These are phyloP conservation scores for Salix brachista DNA, from an alignment of 345 rosid genomes.

Conservation along the genomic window DNA sequence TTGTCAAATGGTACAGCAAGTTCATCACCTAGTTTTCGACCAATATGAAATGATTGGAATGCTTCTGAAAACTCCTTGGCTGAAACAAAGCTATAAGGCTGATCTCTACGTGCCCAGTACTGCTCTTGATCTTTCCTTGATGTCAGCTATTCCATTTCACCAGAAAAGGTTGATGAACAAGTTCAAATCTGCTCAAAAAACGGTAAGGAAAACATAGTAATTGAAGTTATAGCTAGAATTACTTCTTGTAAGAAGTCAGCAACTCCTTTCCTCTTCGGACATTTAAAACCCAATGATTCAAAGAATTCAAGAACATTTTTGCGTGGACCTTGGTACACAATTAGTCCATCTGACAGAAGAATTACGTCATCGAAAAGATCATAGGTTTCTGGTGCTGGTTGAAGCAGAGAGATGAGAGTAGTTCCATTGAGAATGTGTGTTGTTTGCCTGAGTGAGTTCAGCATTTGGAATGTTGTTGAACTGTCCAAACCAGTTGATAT, in stretches of 20 bases:
- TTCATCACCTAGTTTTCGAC: slow-evolving; percentile 55
- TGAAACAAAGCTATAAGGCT: slow-evolving; percentile 56
- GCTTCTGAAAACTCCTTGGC: slow-evolving; percentile 57
- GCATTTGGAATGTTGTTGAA: slow-evolving; percentile 77
- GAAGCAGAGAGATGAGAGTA: slow-evolving; percentile 73
- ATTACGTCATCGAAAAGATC: slow-evolving; percentile 71
- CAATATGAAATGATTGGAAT: slow-evolving; percentile 63
- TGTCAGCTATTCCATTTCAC: slow-evolving; percentile 38
- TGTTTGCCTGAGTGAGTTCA: slow-evolving; percentile 60
- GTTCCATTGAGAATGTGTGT: slow-evolving; percentile 61
- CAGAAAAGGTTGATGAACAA: not conserved
- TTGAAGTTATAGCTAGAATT: not conserved
- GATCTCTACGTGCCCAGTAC: slow-evolving; percentile 58
- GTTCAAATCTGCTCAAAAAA: not conserved
- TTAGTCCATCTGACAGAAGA: slow-evolving; percentile 73
- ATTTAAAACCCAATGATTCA: slow-evolving; percentile 55
- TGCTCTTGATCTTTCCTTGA: slow-evolving; percentile 86
- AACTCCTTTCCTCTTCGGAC: slow-evolving; percentile 78
- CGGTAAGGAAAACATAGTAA: not conserved
- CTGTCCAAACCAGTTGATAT: slow-evolving; percentile 83
- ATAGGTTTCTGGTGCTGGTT: slow-evolving; percentile 77
- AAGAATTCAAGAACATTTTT: slow-evolving; percentile 63
- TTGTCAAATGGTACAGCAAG: slow-evolving; percentile 68
- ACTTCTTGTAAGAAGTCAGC: slow-evolving; percentile 90
- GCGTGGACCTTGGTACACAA: slow-evolving; percentile 76